Evolutionary conservation across 2,329 filamentous ascomycete species (phyloP), one percentile per base, ranked within the genome.

Genomic region (Apiospora malaysiana): DNA sequence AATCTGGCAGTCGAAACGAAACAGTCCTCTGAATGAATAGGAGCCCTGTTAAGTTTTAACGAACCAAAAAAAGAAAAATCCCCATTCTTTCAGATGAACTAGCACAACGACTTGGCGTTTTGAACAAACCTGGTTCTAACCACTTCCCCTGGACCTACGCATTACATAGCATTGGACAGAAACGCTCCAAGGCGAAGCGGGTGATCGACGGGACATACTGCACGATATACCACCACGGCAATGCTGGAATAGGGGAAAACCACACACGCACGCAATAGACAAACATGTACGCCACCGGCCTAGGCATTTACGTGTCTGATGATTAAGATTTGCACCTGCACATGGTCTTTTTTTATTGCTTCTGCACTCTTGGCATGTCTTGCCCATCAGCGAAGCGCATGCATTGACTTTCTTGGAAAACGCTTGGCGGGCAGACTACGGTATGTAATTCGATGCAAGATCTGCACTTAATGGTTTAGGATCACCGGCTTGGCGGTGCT

Each of bases 171-270:
- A 63, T 63, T 63, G 56, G 56, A 40, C 56, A 37, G 32, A 63
- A 63, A 63, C 32, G 37, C 32, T 40, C 4, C 14, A n/a, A 32
- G 56, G 56, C 32, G 56, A 43, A 45, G 66, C 66, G 43, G 43
- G 43, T 68, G 66, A 68, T 68, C 66, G 66, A 68, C 66, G 23
- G 37, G 32, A 40, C 66, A 47, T 47, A 25, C 42, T 47, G 66
- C 66, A 27, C 56, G 56, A 63, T 63, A 21, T n/a, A 40, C 40
- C 32, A 63, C 32, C 56, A 63, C 56, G 32, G 56, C 56, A 16
- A 40, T 40, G 56, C 56, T n/a, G 21, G 32, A 40, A 37, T 40
- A 14, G 32, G 51, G 47, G 23, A 37, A 32, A 18, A 59, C 18
- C 51, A 37, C 51, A 37, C n/a, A 25, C 8, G 32, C 32, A 32